Conservation (phyloP, 192 early-diverging fungal genomes). For the Entomortierella chlamydospora region DNA sequence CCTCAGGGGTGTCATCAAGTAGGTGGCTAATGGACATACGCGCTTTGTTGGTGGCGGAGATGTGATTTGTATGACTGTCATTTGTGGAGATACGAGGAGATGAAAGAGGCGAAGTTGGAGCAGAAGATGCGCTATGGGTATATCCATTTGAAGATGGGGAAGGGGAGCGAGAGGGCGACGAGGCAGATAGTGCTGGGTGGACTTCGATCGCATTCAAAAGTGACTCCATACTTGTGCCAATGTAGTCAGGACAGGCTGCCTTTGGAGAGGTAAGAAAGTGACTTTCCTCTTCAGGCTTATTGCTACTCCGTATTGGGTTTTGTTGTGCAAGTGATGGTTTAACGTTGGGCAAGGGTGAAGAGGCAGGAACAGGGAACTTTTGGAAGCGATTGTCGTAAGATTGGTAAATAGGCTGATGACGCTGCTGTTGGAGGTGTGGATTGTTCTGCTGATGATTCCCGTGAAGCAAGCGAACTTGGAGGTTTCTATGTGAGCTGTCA, state of each 20-base stretch:
- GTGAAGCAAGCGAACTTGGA: conserved; percentile 25
- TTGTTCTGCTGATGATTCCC: conserved; percentile 18
- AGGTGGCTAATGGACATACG: conserved; percentile 51
- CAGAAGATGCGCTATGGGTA: conserved; percentile 13
- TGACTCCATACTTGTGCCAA: conserved; percentile 50
- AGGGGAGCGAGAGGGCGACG: conserved; percentile 35
- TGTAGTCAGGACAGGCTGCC: conserved; percentile 23
- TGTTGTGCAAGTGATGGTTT: neutral
- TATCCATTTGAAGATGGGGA: conserved; percentile 24
- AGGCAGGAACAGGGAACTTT: conserved; percentile 18
- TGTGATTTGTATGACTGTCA: conserved; percentile 14
- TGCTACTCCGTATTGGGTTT: neutral
- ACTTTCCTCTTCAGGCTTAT: neutral
- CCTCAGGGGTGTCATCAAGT: conserved; percentile 26
- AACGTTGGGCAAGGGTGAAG: neutral
- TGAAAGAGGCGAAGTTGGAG: conserved; percentile 19
- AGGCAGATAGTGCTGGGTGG: conserved; percentile 33
- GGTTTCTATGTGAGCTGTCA: conserved; percentile 20
- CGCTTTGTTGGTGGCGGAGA: conserved; percentile 24
- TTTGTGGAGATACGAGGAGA: conserved; percentile 7
- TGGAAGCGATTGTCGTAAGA: conserved; percentile 38
- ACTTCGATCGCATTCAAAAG: conserved; percentile 49
- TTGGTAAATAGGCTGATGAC: conserved; percentile 31
- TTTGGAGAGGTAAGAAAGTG: neutral
- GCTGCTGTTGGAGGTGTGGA: conserved; percentile 9